Conservation (phyloP, 2,329 filamentous ascomycete species). For the Nothomitra cinnamomea region DNA sequence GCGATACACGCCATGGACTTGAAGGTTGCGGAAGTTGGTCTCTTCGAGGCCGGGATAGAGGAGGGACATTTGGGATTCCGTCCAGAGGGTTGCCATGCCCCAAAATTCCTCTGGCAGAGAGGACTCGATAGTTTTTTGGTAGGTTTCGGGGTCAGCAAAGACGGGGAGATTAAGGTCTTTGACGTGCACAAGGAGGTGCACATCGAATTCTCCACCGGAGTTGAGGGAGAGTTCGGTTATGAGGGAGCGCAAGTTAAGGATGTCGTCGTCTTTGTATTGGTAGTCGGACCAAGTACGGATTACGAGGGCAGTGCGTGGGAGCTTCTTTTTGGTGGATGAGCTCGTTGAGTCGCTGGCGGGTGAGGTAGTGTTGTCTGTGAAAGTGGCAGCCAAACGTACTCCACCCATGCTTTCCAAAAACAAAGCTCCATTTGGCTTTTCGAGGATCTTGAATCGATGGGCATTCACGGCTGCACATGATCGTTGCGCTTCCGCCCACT, state of each 20-base stretch:
- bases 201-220: conserved; percentile 64
- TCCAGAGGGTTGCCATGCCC: conserved; percentile 35
- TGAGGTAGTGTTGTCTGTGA: neutral
- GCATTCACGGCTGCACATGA: conserved; percentile 32
- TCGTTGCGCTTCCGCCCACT: conserved; percentile 31
- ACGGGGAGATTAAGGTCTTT: conserved; percentile 64
- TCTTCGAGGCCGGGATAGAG: conserved; percentile 34
- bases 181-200: conserved; percentile 75
- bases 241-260: conserved; percentile 67
- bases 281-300: conserved; percentile 70
- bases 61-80: conserved; percentile 35
- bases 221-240: conserved; percentile 61
- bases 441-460: conserved; percentile 22
- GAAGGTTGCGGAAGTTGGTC: conserved; percentile 36
- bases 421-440: neutral
- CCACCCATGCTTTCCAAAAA: neutral
- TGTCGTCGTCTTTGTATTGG: conserved; percentile 57
- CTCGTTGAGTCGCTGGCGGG: no score
- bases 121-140: conserved; percentile 43
- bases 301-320: conserved; percentile 53
- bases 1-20: conserved; percentile 50
- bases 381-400: neutral
- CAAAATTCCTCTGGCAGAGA: conserved; percentile 30
- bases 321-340: conserved; percentile 19
- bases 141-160: conserved; percentile 61